Percentiles rank a stretch among this genome's conserved stretches.
Conservation (phyloP, 2,329 filamentous ascomycete genomes). For the Alternaria burnsii region DNA sequence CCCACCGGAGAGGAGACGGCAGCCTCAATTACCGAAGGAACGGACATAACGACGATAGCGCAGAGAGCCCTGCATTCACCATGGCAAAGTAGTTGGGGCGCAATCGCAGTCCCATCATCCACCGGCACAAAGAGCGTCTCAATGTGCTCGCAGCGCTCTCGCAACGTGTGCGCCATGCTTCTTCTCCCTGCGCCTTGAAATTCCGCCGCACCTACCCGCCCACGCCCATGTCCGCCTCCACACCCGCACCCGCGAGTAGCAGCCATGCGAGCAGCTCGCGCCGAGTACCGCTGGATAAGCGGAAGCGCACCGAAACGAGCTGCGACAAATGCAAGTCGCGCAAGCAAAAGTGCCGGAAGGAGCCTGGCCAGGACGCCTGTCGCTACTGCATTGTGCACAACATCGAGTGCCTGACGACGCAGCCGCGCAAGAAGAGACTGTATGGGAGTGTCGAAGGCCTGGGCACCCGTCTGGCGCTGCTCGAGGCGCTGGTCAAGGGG, state of each 20-base stretch:
- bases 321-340: slow-evolving; percentile 59
- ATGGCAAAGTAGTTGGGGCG: slow-evolving; percentile 7
- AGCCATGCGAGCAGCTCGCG: slow-evolving; percentile 35
- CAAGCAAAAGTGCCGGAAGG: slow-evolving; percentile 57
- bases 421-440: slow-evolving; percentile 57
- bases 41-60: slow-evolving; percentile 8
- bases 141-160: slow-evolving; percentile 9
- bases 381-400: slow-evolving; percentile 54
- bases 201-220: slow-evolving; percentile 12
- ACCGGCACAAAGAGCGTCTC: slow-evolving; percentile 11
- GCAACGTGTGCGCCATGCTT: slow-evolving; percentile 17
- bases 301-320: slow-evolving; percentile 56
- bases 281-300: slow-evolving; percentile 55
- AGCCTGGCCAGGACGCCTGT: slow-evolving; percentile 51
- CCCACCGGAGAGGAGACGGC: slow-evolving; percentile 17
- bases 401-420: slow-evolving; percentile 55
- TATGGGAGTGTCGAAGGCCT: slow-evolving; percentile 56
- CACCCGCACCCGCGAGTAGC: slow-evolving; percentile 18
- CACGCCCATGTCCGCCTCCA: slow-evolving; percentile 16
- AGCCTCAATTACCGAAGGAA: slow-evolving; percentile 12
- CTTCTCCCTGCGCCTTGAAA: slow-evolving; percentile 17
- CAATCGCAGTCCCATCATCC: slow-evolving; percentile 9
- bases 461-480: slow-evolving; percentile 51
- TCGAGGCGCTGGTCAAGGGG: slow-evolving; percentile 57
- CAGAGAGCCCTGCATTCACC: slow-evolving; percentile 3